Percentiles rank a stretch among this genome's conserved stretches.
These are phyloP conservation scores for Exophiala oligosperma DNA, from an alignment of 2,329 filamentous ascomycete genomes.

Conservation along the genomic window DNA sequence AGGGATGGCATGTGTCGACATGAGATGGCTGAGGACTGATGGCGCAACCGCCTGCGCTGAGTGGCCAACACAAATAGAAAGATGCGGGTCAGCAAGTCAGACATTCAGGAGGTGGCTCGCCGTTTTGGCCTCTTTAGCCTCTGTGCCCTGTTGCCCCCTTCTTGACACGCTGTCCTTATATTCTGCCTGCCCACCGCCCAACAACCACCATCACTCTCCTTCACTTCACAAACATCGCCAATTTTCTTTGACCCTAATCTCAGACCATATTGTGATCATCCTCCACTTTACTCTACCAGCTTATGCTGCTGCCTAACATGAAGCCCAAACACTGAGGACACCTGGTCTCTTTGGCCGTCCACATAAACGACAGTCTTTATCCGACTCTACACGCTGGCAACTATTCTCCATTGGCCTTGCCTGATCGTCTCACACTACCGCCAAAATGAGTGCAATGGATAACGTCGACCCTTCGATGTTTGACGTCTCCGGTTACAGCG, in stretches of 20 bases:
- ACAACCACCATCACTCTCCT: background rate
- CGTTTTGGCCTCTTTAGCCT: background rate
- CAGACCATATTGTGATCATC: constrained; percentile 8
- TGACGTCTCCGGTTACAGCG: constrained; percentile 15
- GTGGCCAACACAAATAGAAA: constrained; percentile 19
- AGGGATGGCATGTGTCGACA: constrained; percentile 16
- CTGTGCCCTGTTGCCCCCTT: constrained; percentile 1
- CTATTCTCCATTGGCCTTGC: constrained; percentile 1
- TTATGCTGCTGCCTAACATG: constrained; percentile 15
- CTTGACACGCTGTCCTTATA: constrained; percentile 27
- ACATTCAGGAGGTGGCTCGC: background rate
- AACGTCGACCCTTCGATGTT: constrained; percentile 20
- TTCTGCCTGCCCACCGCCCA: constrained; percentile 20
- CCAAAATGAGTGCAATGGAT: constrained; percentile 19
- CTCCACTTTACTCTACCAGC: constrained; percentile 10
- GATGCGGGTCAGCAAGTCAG: constrained; percentile 1
- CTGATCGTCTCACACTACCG: constrained; percentile 1
- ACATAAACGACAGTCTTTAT: constrained; percentile 8
- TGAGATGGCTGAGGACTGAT: constrained; percentile 1
- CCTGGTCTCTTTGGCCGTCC: constrained; percentile 24
- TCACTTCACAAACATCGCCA: constrained; percentile 1
- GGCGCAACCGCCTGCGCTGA: background rate
- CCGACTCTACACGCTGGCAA: constrained; percentile 13
- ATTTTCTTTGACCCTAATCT: background rate
- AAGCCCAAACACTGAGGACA: constrained; percentile 27